phyloP scores from a whole-genome alignment of 345 rosid genomes.

The Eutrema japonicum region DNA sequence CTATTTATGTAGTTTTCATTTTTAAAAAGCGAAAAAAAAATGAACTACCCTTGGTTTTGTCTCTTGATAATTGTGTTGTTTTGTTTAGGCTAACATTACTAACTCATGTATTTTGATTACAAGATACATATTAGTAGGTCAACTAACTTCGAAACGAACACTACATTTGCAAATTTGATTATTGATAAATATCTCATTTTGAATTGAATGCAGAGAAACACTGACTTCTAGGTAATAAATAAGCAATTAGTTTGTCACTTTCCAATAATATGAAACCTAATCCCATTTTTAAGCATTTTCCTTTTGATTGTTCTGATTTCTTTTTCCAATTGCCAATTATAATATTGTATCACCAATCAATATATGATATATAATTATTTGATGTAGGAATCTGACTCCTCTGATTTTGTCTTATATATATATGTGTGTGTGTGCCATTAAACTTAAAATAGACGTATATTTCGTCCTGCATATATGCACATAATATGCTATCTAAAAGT shows the following conservation, averaged over 20 bases:
- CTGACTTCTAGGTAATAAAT: constrained; percentile 14
- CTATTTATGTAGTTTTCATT: neutral
- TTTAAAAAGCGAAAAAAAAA: neutral
- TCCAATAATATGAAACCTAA: constrained; percentile 29
- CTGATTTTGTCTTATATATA: constrained; percentile 19
- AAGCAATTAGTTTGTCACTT: constrained; percentile 17
- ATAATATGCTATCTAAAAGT: constrained; percentile 26
- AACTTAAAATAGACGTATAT: constrained; percentile 27
- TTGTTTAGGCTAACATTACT: constrained; percentile 9
- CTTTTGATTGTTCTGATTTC: neutral
- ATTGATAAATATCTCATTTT: neutral
- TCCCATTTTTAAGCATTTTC: constrained; percentile 16
- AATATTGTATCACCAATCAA: neutral
- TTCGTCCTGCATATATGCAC: neutral
- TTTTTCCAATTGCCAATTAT: constrained; percentile 4
- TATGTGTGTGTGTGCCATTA: constrained; percentile 2
- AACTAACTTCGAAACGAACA: constrained; percentile 36
- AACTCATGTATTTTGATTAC: constrained; percentile 6
- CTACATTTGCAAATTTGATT: neutral
- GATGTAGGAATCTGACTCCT: constrained; percentile 39
- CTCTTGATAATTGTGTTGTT: constrained; percentile 3
- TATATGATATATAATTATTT: constrained; percentile 2
- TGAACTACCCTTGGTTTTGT: constrained; percentile 10
- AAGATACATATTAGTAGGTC: constrained; percentile 32
- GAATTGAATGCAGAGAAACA: constrained; percentile 6